These are phyloP conservation scores for Ustilago trichophora DNA, from an alignment of 1,284 basidiomycete species.

Conservation along the genomic window DNA sequence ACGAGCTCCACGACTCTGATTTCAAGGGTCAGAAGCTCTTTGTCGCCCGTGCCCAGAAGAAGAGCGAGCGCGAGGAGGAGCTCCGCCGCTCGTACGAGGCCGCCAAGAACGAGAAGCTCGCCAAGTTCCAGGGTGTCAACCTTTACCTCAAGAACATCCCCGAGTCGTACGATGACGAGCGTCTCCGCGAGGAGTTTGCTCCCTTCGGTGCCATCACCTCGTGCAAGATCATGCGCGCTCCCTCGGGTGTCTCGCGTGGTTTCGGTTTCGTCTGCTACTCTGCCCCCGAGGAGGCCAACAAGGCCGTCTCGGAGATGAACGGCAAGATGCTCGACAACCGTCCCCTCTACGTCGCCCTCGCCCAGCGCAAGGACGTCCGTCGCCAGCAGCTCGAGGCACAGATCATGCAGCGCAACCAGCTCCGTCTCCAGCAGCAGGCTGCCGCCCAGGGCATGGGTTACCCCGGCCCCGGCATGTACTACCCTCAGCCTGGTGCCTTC, in stretches of 20 bases:
- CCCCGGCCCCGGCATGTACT: constrained; percentile 66
- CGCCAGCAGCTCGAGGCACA: constrained; percentile 98
- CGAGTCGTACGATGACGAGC: constrained; percentile 67
- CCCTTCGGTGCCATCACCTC: constrained; percentile 96
- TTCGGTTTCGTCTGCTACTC: constrained; percentile 99
- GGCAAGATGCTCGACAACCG: constrained; percentile 99
- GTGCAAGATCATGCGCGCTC: constrained; percentile 98
- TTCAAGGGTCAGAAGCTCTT: constrained; percentile 89
- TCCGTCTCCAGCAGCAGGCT: constrained; percentile 66
- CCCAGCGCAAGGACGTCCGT: constrained; percentile 97
- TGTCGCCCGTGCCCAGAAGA: constrained; percentile 97
- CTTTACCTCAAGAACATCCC: constrained; percentile 94
- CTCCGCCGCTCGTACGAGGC: constrained; percentile 90
- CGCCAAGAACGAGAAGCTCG: constrained; percentile 94
- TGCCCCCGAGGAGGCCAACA: constrained; percentile 97
- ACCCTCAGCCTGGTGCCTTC: constrained; percentile 64
- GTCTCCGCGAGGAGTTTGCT: constrained; percentile 78
- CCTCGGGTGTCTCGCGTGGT: constrained; percentile 80
- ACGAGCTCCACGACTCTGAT: constrained; percentile 87
- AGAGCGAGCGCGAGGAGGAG: constrained; percentile 97
- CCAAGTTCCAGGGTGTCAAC: constrained; percentile 99
- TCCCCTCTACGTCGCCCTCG: constrained; percentile 97
- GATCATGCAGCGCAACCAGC: constrained; percentile 67
- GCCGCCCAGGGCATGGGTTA: constrained; percentile 64
- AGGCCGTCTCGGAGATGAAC: constrained; percentile 99